These are phyloP conservation scores for Lipomyces spencermartinsiae DNA, from an alignment of 805 yeast genomes.

Conservation along the genomic window DNA sequence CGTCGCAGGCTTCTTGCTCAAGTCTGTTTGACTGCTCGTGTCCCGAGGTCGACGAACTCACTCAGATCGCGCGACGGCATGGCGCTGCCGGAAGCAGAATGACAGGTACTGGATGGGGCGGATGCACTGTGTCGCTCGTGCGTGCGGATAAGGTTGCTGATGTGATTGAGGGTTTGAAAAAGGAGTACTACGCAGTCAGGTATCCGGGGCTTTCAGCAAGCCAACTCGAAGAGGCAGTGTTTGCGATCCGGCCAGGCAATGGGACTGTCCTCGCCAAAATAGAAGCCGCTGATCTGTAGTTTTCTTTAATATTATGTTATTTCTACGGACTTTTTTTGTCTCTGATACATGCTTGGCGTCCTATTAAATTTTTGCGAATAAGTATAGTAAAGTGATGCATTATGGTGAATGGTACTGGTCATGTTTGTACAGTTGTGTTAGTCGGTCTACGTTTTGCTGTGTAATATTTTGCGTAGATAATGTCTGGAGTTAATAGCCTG, in stretches of 20 bases:
- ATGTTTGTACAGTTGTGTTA: too few relatives aligned
- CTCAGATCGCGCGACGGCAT: slow-evolving; percentile 57
- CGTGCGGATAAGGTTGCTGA: slow-evolving; percentile 20
- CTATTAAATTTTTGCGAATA: neutral
- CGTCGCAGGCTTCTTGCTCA: slow-evolving; percentile 62
- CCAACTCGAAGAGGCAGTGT: slow-evolving; percentile 19
- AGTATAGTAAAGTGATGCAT: neutral
- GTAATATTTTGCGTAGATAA: too few relatives aligned
- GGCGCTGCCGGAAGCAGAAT: slow-evolving; percentile 73
- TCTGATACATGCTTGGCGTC: neutral
- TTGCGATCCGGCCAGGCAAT: slow-evolving; percentile 25
- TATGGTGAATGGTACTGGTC: neutral
- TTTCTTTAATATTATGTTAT: neutral
- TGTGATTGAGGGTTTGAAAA: slow-evolving; percentile 23
- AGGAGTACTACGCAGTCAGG: slow-evolving; percentile 21
- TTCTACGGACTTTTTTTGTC: neutral
- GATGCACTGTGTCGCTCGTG: slow-evolving; percentile 71
- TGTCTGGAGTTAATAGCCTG: too few relatives aligned
- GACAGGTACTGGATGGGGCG: slow-evolving; percentile 87
- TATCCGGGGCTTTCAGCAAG: slow-evolving; percentile 16
- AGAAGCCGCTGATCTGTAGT: neutral
- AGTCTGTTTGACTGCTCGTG: slow-evolving; percentile 61
- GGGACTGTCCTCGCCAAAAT: slow-evolving; percentile 20
- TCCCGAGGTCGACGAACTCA: slow-evolving; percentile 59
- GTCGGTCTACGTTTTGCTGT: too few relatives aligned